Conservation (phyloP, 768 basidiomycete species). For the Crucibulum laeve region DNA sequence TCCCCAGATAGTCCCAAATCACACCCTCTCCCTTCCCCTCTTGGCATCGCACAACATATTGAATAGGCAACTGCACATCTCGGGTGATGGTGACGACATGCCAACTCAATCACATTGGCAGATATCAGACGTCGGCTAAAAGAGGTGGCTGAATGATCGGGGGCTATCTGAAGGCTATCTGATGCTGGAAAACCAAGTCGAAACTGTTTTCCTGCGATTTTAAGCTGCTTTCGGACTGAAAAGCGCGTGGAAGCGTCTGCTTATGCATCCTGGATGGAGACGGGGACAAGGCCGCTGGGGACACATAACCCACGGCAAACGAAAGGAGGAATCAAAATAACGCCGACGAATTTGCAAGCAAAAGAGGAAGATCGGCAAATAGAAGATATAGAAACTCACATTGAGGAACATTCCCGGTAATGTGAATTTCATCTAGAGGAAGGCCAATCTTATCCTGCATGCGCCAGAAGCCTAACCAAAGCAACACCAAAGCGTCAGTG, state of each 20-base stretch:
- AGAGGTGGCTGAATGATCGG: no score
- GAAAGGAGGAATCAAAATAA: no score
- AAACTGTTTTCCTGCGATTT: no score
- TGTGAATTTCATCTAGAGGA: constrained; percentile 69
- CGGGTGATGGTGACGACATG: neutral
- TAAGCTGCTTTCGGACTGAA: no score
- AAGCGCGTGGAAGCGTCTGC: no score
- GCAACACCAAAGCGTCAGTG: neutral
- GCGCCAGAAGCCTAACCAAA: constrained; percentile 62
- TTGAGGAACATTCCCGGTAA: constrained; percentile 65
- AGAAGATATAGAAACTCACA: constrained; percentile 39
- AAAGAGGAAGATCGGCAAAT: neutral
- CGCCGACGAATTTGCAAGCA: constrained; percentile 1
- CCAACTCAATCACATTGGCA: neutral
- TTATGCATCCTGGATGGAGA: no score
- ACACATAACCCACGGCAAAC: no score
- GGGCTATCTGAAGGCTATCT: neutral
- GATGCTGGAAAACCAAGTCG: no score
- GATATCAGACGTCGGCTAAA: neutral
- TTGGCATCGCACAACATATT: neutral
- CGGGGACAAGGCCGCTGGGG: no score
- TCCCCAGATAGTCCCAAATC: no score
- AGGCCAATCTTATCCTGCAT: constrained; percentile 74
- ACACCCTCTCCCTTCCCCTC: no score
- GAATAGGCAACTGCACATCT: neutral